Percentiles rank a stretch among this genome's conserved stretches.
Evolutionary conservation across 345 rosid genomes (phyloP).

Genomic region (Syzygium jambos): DNA sequence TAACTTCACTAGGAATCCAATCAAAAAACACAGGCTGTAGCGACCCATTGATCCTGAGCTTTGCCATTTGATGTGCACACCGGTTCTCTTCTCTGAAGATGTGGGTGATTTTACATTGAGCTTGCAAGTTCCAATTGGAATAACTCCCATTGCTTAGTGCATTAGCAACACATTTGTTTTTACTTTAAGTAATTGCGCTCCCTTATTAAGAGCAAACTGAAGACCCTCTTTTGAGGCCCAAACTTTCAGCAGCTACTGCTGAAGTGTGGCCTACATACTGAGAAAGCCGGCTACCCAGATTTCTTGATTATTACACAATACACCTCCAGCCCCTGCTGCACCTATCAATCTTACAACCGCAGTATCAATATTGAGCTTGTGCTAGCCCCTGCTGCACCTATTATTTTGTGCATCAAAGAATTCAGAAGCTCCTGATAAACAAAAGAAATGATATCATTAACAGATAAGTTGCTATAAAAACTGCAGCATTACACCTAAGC

Average conservation of each 20-base stretch:
- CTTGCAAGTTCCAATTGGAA: not conserved
- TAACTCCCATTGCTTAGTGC: not conserved
- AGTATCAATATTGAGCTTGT: not conserved
- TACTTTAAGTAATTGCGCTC: not conserved
- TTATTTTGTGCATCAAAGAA: not conserved
- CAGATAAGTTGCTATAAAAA: not conserved
- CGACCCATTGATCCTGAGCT: not conserved
- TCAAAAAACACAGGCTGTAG: not conserved
- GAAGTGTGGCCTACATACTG: not conserved
- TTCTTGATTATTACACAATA: not conserved
- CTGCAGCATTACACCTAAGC: not conserved
- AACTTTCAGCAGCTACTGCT: not conserved
- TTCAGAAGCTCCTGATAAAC: not conserved
- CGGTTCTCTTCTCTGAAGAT: not conserved
- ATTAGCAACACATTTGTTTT: not conserved
- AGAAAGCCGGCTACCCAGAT: not conserved
- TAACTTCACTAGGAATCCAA: not conserved
- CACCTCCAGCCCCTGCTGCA: not conserved
- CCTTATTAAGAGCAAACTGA: not conserved
- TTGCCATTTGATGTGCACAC: not conserved
- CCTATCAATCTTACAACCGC: not conserved
- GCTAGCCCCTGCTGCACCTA: not conserved
- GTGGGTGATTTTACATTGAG: not conserved
- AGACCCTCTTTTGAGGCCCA: not conserved
- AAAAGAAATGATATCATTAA: not conserved